Percentiles rank a stretch among this genome's conserved stretches.
These are phyloP conservation scores for Cutaneotrichosporon sp. DNA, from an alignment of 1,284 basidiomycete genomes.

Conservation along the genomic window DNA sequence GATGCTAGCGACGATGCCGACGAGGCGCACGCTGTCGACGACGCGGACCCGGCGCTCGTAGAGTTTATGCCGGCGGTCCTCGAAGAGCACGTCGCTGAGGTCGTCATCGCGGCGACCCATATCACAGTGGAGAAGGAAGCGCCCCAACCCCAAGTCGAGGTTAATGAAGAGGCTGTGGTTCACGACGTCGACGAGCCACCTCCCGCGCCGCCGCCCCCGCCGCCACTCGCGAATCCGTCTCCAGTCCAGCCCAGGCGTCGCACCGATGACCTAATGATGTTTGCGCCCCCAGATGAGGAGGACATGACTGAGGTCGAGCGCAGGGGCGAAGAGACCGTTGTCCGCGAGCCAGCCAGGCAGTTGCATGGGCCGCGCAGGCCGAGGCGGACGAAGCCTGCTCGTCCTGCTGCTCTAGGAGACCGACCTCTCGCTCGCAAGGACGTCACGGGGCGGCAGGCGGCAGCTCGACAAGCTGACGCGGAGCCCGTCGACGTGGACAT, in stretches of 20 bases:
- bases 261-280: background rate
- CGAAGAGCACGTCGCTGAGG: too few species aligned
- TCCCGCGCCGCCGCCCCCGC: background rate
- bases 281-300: background rate
- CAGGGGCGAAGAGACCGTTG: background rate
- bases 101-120: too few species aligned
- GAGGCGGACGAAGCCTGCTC: background rate
- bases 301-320: background rate
- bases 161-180: too few species aligned
- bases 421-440: background rate
- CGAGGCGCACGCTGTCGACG: too few species aligned
- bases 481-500: too few species aligned
- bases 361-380: background rate
- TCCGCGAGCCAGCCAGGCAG: background rate
- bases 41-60: too few species aligned
- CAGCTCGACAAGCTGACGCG: background rate
- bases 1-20: too few species aligned
- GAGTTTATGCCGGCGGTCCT: too few species aligned
- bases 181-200: background rate
- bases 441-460: too few species aligned
- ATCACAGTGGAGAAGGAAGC: too few species aligned
- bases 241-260: background rate
- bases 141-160: too few species aligned
- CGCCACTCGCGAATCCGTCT: background rate
- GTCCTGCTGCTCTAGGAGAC: background rate